Base-by-base conservation (phyloP, 371 early-diverging fungal genomes). In the Vittaforma corneae region DNA sequence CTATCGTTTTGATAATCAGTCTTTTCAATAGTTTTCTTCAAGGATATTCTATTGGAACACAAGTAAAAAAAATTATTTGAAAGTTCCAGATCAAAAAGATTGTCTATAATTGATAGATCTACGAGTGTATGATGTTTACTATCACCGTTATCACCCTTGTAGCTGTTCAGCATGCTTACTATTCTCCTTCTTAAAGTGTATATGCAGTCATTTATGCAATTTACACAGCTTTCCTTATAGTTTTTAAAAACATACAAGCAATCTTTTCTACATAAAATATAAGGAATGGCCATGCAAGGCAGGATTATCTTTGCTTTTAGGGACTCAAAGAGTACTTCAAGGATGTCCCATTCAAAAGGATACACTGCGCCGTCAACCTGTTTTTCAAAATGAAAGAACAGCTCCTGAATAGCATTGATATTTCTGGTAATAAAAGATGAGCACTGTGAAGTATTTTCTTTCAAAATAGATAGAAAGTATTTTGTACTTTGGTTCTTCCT, bases 221-320 rank as follows among this genome's bases (percentile, higher is more conserved):
- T 16, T 4, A 54, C 6, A 11, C 9, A 9, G 26, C 9, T 32
- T 26, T 26, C 30, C 32, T 16, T 4, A 22, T 54, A 30, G 9
- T 26, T 54, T 34, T 32, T 54, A 34, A 11, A 54, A 5, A 54
- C 14, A 34, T 54, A 32, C 9, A 28, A 9, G 32, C 54, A 32
- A 9, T 34, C 34, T 6, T 6, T 11, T 9, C 22, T 14, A 14
- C 32, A 16, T 6, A 54, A 5, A 54, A 54, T 54, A 30, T 54
- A 34, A 6, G 54, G 54, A 24, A 54, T 24, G 14, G 32, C 54
- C 34, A 24, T 24, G 11, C 34, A 24, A 28, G 54, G 54, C 9
- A 54, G 54, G 6, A 54, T 22, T n/a, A 16, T 5, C 11, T 30
- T 54, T 5, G 4, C 6, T 54, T 30, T 54, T 11, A 54, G 54